phyloP scores from a whole-genome alignment of 768 basidiomycete genomes.

The Coprinellus micaceus region DNA sequence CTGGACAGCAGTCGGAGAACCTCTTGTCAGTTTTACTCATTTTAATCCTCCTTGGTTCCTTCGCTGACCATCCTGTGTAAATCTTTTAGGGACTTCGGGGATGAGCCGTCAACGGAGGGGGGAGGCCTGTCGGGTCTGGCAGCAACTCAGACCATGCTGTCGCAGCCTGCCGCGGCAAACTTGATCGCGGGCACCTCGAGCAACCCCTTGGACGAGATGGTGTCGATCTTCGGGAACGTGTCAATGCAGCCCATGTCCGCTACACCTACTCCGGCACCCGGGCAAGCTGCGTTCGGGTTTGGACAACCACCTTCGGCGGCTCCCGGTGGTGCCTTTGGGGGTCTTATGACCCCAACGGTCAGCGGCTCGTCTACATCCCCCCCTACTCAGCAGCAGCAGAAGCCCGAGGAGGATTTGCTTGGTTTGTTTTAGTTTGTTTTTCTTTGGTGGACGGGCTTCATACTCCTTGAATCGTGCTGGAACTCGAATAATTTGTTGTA shows the following conservation, averaged over 20 bases:
- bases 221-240: slow-evolving; percentile 79
- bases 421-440: slow-evolving; percentile 42
- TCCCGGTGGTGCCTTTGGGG: slow-evolving; percentile 10
- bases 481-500: too few species aligned
- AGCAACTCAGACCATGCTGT: slow-evolving; percentile 68
- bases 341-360: not conserved
- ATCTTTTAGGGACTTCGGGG: slow-evolving; percentile 63
- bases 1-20: slow-evolving; percentile 92
- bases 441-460: not conserved
- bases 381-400: slow-evolving; percentile 28
- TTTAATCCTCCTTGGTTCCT: not conserved
- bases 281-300: slow-evolving; percentile 3
- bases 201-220: slow-evolving; percentile 90
- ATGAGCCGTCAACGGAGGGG: slow-evolving; percentile 60
- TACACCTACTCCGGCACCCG: slow-evolving; percentile 15
- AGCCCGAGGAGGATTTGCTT: slow-evolving; percentile 45
- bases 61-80: not conserved
- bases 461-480: too few species aligned
- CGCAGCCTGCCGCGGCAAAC: slow-evolving; percentile 70
- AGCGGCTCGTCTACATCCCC: slow-evolving; percentile 19
- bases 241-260: slow-evolving; percentile 25
- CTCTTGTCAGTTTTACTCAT: slow-evolving; percentile 49
- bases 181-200: slow-evolving; percentile 75
- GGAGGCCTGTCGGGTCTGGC: slow-evolving; percentile 72
- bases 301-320: slow-evolving; percentile 14